Base-by-base conservation (phyloP, 495 filamentous ascomycete species). In the Evansstolkia leycettana region DNA sequence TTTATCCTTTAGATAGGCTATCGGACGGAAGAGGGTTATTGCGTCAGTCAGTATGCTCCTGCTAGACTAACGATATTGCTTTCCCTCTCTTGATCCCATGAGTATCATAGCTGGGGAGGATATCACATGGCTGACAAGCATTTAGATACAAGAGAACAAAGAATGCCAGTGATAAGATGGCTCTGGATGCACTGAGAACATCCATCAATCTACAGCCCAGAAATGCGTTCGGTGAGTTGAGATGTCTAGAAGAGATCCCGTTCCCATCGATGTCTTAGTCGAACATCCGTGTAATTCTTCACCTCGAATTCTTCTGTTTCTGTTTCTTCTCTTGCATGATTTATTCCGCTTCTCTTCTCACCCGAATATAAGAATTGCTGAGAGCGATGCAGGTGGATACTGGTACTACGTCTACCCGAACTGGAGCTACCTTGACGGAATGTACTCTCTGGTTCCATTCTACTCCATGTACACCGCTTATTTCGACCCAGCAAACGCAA, bases 381-480 rank as follows among this genome's bases (percentile, higher is more conserved):
- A 46, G 17, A 25, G 18, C 10, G 13, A 8, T 6, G 40, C 43
- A 43, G 54, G 65, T n/a, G 71, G 70, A 1, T 66, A 67, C 37
- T 74, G 71, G 72, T 71, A 72, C 29, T 63, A 60, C 7, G 58
- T 50, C 1, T 75, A 73, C 30, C 65, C 64, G 0, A 54, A 76
- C 26, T 71, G 72, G 48, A 72, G 71, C 64, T 76, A 70, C 58
- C 56, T 75, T 0, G 72, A 74, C 34, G 71, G 70, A 2, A 60
- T 72, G 26, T 75, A 62, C 54, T 70, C 70, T 49, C 58, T 67
- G 3, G 46, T 58, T 2, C 64, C 68, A 2, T 76, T 74, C 43
- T 65, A 59, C 17, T 55, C 62, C 1, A 46, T 57, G n/a, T 71
- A 64, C 40, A 69, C 66, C 0, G 37, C 52, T 0, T 32, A 55